Conservation (phyloP, 768 basidiomycete genomes). For the Rhizopogon salebrosus region DNA sequence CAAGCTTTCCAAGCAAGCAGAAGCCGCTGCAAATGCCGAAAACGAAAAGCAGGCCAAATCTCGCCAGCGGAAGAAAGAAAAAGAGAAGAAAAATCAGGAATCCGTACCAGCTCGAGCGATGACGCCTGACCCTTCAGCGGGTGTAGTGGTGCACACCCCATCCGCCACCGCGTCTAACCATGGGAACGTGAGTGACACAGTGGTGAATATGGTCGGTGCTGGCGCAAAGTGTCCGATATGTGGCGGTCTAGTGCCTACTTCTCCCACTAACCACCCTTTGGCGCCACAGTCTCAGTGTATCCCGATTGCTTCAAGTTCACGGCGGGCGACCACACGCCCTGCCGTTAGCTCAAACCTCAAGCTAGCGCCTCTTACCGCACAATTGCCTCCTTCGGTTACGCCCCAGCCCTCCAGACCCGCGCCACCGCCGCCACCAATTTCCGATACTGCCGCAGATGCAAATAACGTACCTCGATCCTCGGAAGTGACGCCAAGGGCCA, state of each 20-base stretch:
- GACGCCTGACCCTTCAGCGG: background rate
- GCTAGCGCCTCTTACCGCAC: conserved; percentile 1
- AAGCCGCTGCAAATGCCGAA: conserved; percentile 6
- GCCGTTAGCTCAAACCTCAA: conserved; percentile 11
- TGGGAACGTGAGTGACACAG: background rate
- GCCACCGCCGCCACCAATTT: background rate
- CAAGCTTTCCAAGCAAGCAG: conserved; percentile 16
- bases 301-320: background rate
- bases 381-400: background rate
- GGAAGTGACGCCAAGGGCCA: too few relatives aligned
- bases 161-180: conserved; percentile 2
- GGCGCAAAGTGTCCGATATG: conserved; percentile 3
- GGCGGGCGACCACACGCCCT: conserved; percentile 2
- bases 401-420: background rate
- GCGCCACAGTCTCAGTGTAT: background rate
- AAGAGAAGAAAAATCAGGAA: conserved; percentile 3
- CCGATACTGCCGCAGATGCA: background rate
- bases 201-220: background rate
- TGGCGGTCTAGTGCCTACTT: background rate
- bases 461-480: too few relatives aligned
- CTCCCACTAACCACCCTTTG: background rate
- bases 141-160: background rate
- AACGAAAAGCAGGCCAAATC: background rate
- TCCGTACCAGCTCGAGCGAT: background rate
- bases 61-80: background rate